Conservation (phyloP, 1,284 basidiomycete genomes). For the Ceratobasidium sp. region DNA sequence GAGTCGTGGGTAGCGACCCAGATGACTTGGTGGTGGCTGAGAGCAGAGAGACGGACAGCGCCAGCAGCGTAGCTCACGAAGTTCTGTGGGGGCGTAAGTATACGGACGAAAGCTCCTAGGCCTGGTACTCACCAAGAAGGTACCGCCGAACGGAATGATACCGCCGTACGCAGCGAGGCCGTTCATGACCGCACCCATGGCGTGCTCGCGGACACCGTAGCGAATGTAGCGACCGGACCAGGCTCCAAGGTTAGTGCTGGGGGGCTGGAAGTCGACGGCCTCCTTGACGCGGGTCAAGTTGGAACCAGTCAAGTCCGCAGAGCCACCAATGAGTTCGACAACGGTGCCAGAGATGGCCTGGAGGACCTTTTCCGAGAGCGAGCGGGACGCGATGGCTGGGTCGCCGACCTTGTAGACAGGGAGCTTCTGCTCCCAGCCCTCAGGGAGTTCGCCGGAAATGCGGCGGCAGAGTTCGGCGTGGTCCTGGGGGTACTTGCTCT, state of each 20-base stretch:
- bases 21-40: constrained; percentile 89
- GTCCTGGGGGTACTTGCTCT: constrained; percentile 80
- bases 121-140: constrained; percentile 70
- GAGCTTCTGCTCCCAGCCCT: constrained; percentile 85
- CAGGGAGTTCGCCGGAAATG: constrained; percentile 81
- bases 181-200: constrained; percentile 95
- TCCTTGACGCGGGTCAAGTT: constrained; percentile 88
- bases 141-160: constrained; percentile 84
- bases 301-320: constrained; percentile 91
- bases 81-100: constrained; percentile 60
- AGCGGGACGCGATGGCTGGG: constrained; percentile 87
- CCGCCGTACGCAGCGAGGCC: constrained; percentile 86
- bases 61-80: constrained; percentile 94
- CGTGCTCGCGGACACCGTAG: constrained; percentile 97
- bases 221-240: constrained; percentile 92
- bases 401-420: constrained; percentile 85
- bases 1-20: constrained; percentile 93
- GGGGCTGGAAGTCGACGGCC: constrained; percentile 90
- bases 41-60: constrained; percentile 88
- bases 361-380: constrained; percentile 90
- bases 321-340: constrained; percentile 88
- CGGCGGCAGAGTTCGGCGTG: constrained; percentile 86
- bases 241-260: constrained; percentile 80
- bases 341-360: constrained; percentile 75
- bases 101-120: background rate